Conservation (phyloP, 441 rosid species). For the Melastoma candidum region DNA sequence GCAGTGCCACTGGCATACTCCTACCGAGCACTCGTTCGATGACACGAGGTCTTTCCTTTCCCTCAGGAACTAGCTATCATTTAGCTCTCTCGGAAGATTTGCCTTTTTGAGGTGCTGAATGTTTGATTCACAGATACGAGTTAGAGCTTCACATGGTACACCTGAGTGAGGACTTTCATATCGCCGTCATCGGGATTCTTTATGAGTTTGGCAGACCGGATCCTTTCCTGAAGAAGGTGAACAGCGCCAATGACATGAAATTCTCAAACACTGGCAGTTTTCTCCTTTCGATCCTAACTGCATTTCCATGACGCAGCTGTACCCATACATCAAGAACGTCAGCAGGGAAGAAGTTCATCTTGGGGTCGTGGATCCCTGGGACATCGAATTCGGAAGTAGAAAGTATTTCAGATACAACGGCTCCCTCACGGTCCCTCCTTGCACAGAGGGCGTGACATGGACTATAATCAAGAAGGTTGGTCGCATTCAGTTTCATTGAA, state of each 20-base stretch:
- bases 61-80: too few relatives aligned
- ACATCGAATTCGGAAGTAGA: constrained; percentile 29
- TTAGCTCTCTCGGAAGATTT: too few relatives aligned
- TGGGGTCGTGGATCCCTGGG: constrained; percentile 40
- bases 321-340: constrained; percentile 24
- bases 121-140: constrained; percentile 19
- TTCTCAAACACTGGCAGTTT: too few relatives aligned
- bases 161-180: constrained; percentile 13
- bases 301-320: constrained; percentile 21
- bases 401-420: constrained; percentile 58
- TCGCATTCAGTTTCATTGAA: too few relatives aligned
- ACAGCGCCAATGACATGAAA: too few relatives aligned
- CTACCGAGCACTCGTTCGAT: constrained; percentile 55
- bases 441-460: constrained; percentile 66
- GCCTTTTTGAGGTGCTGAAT: too few relatives aligned
- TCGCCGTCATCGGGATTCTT: constrained; percentile 40
- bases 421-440: constrained; percentile 63
- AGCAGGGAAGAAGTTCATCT: constrained; percentile 22
- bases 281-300: too few relatives aligned
- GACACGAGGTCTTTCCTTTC: constrained; percentile 25
- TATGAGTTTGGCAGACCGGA: constrained; percentile 36
- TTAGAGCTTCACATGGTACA: constrained; percentile 68
- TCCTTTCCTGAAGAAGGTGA: constrained; percentile 35
- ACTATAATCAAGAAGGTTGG: constrained; percentile 4
- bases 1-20: constrained; percentile 63